Percentiles rank a stretch among this genome's conserved stretches.
phyloP scores from a whole-genome alignment of 129 eudicot genomes.

The Centella asiatica region DNA sequence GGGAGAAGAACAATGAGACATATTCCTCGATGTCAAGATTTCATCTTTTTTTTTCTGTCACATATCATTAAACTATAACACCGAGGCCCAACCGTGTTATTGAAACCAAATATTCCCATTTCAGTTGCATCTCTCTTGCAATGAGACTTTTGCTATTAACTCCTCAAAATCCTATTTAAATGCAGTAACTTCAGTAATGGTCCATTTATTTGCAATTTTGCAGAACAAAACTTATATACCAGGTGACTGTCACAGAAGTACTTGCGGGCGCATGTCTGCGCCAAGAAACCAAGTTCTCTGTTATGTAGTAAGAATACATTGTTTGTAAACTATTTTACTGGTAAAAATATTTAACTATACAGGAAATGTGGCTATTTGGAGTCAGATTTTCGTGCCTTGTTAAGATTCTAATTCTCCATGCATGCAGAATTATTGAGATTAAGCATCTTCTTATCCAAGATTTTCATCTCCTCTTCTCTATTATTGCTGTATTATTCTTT shows the following conservation, averaged over 20 bases:
- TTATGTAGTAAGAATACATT: not conserved
- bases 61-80: not conserved
- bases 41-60: constrained; percentile 11
- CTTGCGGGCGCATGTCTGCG: too few species aligned
- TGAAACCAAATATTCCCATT: not conserved
- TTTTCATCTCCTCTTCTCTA: constrained; percentile 27
- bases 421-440: constrained; percentile 33
- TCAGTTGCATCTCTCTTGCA: not conserved
- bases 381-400: not conserved
- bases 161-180: too few species aligned
- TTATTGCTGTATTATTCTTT: constrained; percentile 40
- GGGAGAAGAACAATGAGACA: constrained; percentile 18
- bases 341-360: not conserved
- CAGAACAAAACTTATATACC: too few species aligned
- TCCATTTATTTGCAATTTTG: too few species aligned
- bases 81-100: too few species aligned
- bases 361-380: constrained; percentile 8
- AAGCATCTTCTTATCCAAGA: constrained; percentile 41
- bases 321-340: too few species aligned
- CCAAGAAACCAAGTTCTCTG: not conserved
- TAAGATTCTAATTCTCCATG: constrained; percentile 43
- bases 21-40: constrained; percentile 13
- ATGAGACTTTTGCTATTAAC: too few species aligned
- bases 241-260: too few species aligned
- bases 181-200: too few species aligned